Evolutionary conservation across 495 filamentous ascomycete species (phyloP).

Genomic region (Ramalina peruviana): DNA sequence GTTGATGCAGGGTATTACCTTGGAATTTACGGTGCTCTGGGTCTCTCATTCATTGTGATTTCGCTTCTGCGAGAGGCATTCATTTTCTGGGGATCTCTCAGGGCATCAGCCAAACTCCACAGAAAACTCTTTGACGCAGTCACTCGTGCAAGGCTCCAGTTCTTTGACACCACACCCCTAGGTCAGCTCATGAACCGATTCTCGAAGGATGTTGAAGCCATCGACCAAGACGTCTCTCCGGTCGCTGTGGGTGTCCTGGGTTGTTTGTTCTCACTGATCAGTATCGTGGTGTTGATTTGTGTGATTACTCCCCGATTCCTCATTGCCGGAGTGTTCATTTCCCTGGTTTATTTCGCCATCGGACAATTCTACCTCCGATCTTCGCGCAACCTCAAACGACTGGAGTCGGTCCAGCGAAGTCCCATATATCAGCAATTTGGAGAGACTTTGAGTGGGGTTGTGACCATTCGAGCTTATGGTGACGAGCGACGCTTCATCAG

Average conservation of each 20-base stretch:
- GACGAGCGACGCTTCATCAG: slow-evolving; percentile 87
- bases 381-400: slow-evolving; percentile 81
- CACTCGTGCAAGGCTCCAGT: slow-evolving; percentile 82
- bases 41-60: slow-evolving; percentile 53
- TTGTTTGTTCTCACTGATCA: slow-evolving; percentile 60
- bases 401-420: slow-evolving; percentile 89
- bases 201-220: slow-evolving; percentile 87
- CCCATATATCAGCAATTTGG: slow-evolving; percentile 97
- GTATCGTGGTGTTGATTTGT: slow-evolving; percentile 84
- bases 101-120: slow-evolving; percentile 79
- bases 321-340: slow-evolving; percentile 76
- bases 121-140: slow-evolving; percentile 62
- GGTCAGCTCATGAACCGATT: slow-evolving; percentile 98
- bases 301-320: slow-evolving; percentile 87
- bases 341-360: slow-evolving; percentile 63
- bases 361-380: slow-evolving; percentile 82
- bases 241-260: slow-evolving; percentile 69
- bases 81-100: slow-evolving; percentile 83
- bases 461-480: slow-evolving; percentile 95
- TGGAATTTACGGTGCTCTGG: slow-evolving; percentile 65
- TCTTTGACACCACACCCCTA: slow-evolving; percentile 94
- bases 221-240: slow-evolving; percentile 93
- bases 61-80: slow-evolving; percentile 71
- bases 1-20: slow-evolving; percentile 80
- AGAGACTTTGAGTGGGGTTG: slow-evolving; percentile 86